Evolutionary conservation across 345 rosid species (phyloP).

Genomic region (Iberis pinnata): DNA sequence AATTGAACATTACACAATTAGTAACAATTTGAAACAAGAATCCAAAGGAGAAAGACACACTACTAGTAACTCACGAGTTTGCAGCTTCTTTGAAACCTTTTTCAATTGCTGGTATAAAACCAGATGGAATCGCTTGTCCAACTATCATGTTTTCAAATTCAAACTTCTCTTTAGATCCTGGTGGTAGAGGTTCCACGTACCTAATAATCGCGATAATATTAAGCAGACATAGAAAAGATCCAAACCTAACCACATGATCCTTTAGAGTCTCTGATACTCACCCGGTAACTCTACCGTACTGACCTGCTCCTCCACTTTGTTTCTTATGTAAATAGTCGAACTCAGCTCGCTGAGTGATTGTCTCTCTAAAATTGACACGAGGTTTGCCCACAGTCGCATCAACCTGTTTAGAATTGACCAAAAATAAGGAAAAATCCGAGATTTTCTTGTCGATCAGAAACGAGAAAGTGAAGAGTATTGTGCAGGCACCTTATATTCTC

Average conservation of each 20-base stretch:
- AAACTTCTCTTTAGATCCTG: constrained; percentile 56
- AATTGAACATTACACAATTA: constrained; percentile 6
- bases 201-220: constrained; percentile 33
- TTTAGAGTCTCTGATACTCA: constrained; percentile 29
- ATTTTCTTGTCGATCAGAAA: background rate
- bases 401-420: constrained; percentile 43
- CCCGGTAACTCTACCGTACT: constrained; percentile 91
- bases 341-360: constrained; percentile 76
- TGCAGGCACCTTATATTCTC: constrained; percentile 76
- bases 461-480: background rate
- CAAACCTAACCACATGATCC: background rate
- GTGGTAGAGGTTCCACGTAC: constrained; percentile 78
- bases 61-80: constrained; percentile 90
- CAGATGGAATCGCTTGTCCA: constrained; percentile 95
- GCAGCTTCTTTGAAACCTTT: constrained; percentile 99
- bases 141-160: constrained; percentile 91
- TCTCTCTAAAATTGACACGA: constrained; percentile 95
- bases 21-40: background rate
- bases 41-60: background rate
- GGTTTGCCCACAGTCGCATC: constrained; percentile 98
- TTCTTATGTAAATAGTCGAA: constrained; percentile 98
- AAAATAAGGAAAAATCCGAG: background rate
- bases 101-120: constrained; percentile 89
- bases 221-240: constrained; percentile 4
- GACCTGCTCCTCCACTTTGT: constrained; percentile 98